Evolutionary conservation across 176 grass and related monocot genomes (phyloP), one percentile per base, ranked within the genome.

Genomic region (Eragrostis nindensis): DNA sequence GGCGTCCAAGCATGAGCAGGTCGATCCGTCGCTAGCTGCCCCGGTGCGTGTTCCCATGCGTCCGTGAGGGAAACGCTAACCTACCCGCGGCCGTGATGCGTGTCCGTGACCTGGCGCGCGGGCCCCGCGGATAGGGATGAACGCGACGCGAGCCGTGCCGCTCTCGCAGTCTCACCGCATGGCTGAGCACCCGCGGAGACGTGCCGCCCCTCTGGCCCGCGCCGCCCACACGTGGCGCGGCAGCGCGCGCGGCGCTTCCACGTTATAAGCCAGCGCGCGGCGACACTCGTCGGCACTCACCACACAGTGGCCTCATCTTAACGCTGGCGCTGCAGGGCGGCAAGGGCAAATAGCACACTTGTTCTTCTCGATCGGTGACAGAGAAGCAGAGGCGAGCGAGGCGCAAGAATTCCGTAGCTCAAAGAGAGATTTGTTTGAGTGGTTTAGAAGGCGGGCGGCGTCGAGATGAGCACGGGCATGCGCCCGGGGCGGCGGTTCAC

Each of bases 211-310:
- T 18, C 6, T 80, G 60, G 24, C 42, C 60, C 45, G 14, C 38
- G 45, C 45, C 80, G n/a, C 71, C 73, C 66, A 54, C 86, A 89
- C 92, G 89, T 94, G 92, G 83, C 86, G 57, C 53, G 50, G 48
- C 62, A 61, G 10, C 43, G 66, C 10, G 21, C 50, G 3, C 66
- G 62, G 61, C 80, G 46, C 76, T 17, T 18, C 81, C 81, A 82
- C 68, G 60, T 87, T 68, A 73, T 76, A 74, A 78, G 42, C 68
- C 55, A 16, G 32, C 50, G 47, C 49, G 57, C 57, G 19, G 2
- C 11, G 62, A 15, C 26, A 17, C 1, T 47, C 53, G 66, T 43
- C 78, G 22, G 42, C 56, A 62, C 8, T 29, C 40, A 24, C 80
- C 2, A 21, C 18, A 0, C 65, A 11, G 18, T 16, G 25, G 17